Percentiles rank a stretch among this genome's conserved stretches.
phyloP scores from a whole-genome alignment of 2,329 filamentous ascomycete genomes.

The Phialophora tarda region DNA sequence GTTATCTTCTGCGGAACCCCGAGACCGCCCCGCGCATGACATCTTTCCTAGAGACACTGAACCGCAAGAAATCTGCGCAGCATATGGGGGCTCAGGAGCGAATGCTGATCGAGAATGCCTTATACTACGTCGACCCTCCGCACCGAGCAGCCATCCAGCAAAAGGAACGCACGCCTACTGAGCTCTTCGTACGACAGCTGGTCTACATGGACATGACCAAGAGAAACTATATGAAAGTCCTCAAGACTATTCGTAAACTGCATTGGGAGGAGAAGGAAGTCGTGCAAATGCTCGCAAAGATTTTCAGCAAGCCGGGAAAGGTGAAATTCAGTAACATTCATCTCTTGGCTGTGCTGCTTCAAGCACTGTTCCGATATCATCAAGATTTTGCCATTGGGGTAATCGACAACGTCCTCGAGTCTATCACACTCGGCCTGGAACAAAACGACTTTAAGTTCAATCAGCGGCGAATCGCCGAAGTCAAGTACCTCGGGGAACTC shows the following conservation, averaged over 20 bases:
- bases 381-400: constrained; percentile 88
- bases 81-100: constrained; percentile 94
- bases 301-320: constrained; percentile 95
- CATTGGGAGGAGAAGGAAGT: constrained; percentile 97
- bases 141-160: constrained; percentile 92
- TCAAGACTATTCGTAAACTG: constrained; percentile 91
- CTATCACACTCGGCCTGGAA: constrained; percentile 84
- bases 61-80: constrained; percentile 93
- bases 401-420: constrained; percentile 89
- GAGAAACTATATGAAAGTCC: constrained; percentile 87
- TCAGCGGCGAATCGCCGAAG: constrained; percentile 89
- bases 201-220: constrained; percentile 94
- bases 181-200: constrained; percentile 89
- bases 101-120: constrained; percentile 97
- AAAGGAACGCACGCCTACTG: constrained; percentile 92
- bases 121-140: constrained; percentile 97
- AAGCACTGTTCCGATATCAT: constrained; percentile 88
- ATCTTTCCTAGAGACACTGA: constrained; percentile 90
- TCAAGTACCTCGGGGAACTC: constrained; percentile 93
- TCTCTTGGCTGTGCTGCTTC: constrained; percentile 85
- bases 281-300: constrained; percentile 78
- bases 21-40: constrained; percentile 93
- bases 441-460: constrained; percentile 98
- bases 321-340: constrained; percentile 98
- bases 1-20: constrained; percentile 88